Base-by-base conservation (phyloP, 192 early-diverging fungal species). In the Paraglomus brasilianum region DNA sequence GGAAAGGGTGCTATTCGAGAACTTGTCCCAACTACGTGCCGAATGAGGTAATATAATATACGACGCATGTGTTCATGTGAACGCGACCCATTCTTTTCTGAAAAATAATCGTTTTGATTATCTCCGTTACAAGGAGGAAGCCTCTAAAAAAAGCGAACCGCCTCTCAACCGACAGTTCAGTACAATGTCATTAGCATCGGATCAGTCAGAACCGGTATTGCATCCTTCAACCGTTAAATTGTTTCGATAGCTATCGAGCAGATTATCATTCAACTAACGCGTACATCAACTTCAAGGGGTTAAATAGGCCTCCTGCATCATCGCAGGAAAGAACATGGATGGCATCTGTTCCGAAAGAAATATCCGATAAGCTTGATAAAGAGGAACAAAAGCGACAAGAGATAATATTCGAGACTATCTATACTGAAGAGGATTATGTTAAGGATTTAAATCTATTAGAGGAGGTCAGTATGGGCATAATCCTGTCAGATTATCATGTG, bases 371-470 rank as follows among this genome's bases (percentile, higher is more conserved):
- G 0, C 78, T 94, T 8, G 84, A 85, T 21, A 80, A 85, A 57
- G 72, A 86, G 42, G 94, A 95, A 58, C 83, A 88, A 8, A 87
- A 90, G 64, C 82, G 97, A 49, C 97, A 98, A 69, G 97, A 98
- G 78, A 89, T 96, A 15, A 96, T 98, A 58, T 92, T 89, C 72
- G 97, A 98, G 72, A 89, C 96, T 5, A 83, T 95, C 24, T 82
- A 87, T 59, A 96, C 95, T 1, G 97, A 98, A 81, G 83, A 84
- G 15, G 94, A 95, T 73, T 98, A 95, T 71, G 86, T 93, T 17
- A 82, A 85, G 19, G 96, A 98, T 83, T 83, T 98, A 39, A 83
- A 90, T 44, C 83, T 91, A 43, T 81, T 95, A 8, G 85, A 93
- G 2, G 87, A 92, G 64, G 90, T 95, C 66, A 75, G 75, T 71